Evolutionary conservation across 192 early-diverging fungal species (phyloP), one percentile per base, ranked within the genome.

Genomic region (Nowakowskiella sp.): DNA sequence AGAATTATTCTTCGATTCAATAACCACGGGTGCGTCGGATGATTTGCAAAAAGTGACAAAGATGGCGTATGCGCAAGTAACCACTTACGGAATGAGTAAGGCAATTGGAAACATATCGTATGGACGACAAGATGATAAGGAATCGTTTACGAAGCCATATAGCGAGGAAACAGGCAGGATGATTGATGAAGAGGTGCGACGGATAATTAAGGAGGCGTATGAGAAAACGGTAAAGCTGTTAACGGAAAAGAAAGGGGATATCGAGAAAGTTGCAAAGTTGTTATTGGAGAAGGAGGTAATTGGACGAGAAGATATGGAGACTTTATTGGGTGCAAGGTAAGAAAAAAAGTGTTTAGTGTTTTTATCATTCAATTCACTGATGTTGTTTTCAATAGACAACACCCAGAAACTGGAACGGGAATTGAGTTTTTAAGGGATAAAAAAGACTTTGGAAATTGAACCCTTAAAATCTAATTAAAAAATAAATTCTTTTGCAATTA

Each of bases 21-120:
- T 98, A 43, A 95, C 95, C n/a, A 94, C 92, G 1, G 95, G 95
- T 31, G 95, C 95, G 1, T 84, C 83, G n/a, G 96, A 99, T 61
- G 96, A 99, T 73, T 70, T 99, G 58, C 83, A 95, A 64, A 94
- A 94, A 66, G 92, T 99, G 9, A 97, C 92, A 10, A 88, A 87
- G 67, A 85, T 90, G 84, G 96, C 96, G 9, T 99, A 99, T 66
- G 90, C 90, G 6, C 89, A 92, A 67, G 84, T 99, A 16, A 78
- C 90, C 33, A 83, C 82, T 29, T 97, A 94, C 62, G 96, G 96
- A 27, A 99, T 99, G 96, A 92, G 87, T 63, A 56, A 71, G 30
- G 73, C 74, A 29, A 64, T 99, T 2, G 96, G 96, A 9, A 86
- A 92, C 51, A 62, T 99, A 42, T 88, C 84, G 10, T 99, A 83